Evolutionary conservation across 2,329 filamentous ascomycete species (phyloP).

Genomic region (Aspergillus hortae): DNA sequence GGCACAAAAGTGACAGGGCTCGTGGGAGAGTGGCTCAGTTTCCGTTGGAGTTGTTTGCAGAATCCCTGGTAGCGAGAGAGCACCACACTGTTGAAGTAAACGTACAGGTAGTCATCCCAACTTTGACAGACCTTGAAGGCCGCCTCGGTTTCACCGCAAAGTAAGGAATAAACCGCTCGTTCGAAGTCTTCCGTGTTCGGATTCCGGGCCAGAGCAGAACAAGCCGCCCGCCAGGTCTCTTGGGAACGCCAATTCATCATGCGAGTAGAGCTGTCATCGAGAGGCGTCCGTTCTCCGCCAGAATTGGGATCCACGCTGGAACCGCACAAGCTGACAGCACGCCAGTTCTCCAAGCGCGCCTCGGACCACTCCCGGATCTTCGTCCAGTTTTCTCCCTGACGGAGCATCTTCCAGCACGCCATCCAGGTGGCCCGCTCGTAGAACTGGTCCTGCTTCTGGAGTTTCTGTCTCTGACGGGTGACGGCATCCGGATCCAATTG

Average conservation of each 20-base stretch:
- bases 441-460: conserved; percentile 80
- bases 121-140: conserved; percentile 72
- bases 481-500: conserved; percentile 89
- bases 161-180: conserved; percentile 80
- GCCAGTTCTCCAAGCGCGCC: conserved; percentile 83
- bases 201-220: conserved; percentile 52
- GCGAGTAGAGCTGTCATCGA: conserved; percentile 36
- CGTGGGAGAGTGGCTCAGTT: conserved; percentile 52
- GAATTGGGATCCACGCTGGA: conserved; percentile 31
- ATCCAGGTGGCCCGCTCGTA: conserved; percentile 91
- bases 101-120: conserved; percentile 86
- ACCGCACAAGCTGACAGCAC: conserved; percentile 76
- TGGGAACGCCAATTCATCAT: conserved; percentile 41
- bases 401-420: conserved; percentile 88
- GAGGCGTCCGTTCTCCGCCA: conserved; percentile 26
- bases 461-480: conserved; percentile 69
- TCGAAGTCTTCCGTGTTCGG: conserved; percentile 73
- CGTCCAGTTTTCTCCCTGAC: conserved; percentile 71
- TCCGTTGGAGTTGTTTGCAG: conserved; percentile 42
- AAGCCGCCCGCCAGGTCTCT: conserved; percentile 36
- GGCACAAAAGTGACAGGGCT: conserved; percentile 54
- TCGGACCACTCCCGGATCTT: conserved; percentile 82
- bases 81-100: conserved; percentile 81
- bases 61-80: conserved; percentile 76
- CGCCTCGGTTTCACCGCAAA: conserved; percentile 78